phyloP scores from a whole-genome alignment of 495 filamentous ascomycete genomes.

The Daldinia childiae region DNA sequence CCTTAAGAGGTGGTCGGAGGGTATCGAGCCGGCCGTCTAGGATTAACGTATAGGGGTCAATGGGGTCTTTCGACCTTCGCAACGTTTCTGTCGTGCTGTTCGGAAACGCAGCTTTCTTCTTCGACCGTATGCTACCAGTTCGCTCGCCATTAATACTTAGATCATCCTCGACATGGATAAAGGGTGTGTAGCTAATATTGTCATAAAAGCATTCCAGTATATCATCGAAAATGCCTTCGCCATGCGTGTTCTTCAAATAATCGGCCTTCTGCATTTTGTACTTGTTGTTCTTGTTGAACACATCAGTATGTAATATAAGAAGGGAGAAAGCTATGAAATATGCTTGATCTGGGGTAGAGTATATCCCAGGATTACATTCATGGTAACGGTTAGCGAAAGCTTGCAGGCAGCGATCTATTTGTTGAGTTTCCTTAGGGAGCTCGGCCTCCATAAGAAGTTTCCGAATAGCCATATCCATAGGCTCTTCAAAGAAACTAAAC shows the following conservation, averaged over 20 bases:
- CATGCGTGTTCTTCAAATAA: slow-evolving; percentile 92
- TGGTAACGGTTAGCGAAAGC: slow-evolving; percentile 96
- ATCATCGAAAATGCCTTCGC: slow-evolving; percentile 89
- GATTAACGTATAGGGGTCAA: slow-evolving; percentile 95
- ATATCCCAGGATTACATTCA: slow-evolving; percentile 98
- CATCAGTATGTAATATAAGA: slow-evolving; percentile 94
- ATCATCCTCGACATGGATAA: slow-evolving; percentile 95
- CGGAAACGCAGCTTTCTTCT: slow-evolving; percentile 77
- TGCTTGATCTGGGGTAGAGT: slow-evolving; percentile 88
- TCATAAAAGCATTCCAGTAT: slow-evolving; percentile 97
- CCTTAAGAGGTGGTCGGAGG: slow-evolving; percentile 83
- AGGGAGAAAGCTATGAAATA: slow-evolving; percentile 98
- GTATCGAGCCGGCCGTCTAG: slow-evolving; percentile 86
- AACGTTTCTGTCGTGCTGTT: slow-evolving; percentile 70
- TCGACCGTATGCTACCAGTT: slow-evolving; percentile 71
- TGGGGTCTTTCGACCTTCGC: slow-evolving; percentile 77
- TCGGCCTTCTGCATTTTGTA: slow-evolving; percentile 97
- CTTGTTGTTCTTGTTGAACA: slow-evolving; percentile 99
- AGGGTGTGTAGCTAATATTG: slow-evolving; percentile 97
- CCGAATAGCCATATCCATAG: slow-evolving; percentile 95
- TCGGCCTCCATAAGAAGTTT: slow-evolving; percentile 98
- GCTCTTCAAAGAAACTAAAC: slow-evolving; percentile 94
- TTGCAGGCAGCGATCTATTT: slow-evolving; percentile 94
- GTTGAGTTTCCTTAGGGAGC: slow-evolving; percentile 95
- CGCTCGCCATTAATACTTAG: slow-evolving; percentile 81